These are phyloP conservation scores for Fusarium devonianum DNA, from an alignment of 2,329 filamentous ascomycete species.

Conservation along the genomic window DNA sequence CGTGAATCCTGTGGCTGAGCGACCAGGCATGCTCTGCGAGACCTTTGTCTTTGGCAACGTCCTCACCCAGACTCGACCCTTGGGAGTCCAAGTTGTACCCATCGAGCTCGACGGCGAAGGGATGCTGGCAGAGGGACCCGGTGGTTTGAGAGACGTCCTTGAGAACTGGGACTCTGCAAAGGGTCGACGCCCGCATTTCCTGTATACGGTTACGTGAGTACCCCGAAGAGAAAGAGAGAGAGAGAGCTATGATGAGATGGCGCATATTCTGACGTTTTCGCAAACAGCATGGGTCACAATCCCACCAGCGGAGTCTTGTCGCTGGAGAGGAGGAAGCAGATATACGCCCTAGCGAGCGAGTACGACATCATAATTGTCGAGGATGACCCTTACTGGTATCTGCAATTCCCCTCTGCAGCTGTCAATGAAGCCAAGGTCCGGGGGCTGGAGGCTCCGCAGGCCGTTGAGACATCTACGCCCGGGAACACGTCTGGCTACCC, in stretches of 20 bases:
- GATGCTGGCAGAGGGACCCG: constrained; percentile 76
- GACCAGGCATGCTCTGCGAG: constrained; percentile 82
- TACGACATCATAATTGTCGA: constrained; percentile 93
- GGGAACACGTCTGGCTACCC: constrained; percentile 66
- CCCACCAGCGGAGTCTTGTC: constrained; percentile 81
- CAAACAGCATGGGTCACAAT: constrained; percentile 71
- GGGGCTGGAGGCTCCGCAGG: constrained; percentile 43
- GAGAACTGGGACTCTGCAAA: constrained; percentile 79
- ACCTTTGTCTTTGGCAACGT: constrained; percentile 83
- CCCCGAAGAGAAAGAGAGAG: too few relatives aligned
- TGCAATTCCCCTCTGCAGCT: constrained; percentile 82
- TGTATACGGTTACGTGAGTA: constrained; percentile 89
- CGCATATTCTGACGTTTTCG: not conserved
- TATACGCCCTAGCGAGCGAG: constrained; percentile 81
- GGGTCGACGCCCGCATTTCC: constrained; percentile 79
- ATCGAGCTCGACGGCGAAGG: constrained; percentile 81
- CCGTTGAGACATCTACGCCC: constrained; percentile 43
- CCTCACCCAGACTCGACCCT: constrained; percentile 69
- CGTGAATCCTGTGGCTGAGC: constrained; percentile 69
- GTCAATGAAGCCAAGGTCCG: constrained; percentile 58
- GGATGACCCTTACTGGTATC: constrained; percentile 95
- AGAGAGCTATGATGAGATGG: not conserved
- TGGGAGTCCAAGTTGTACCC: constrained; percentile 75
- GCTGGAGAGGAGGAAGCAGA: constrained; percentile 74
- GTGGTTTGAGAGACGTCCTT: constrained; percentile 79